Percentiles rank a stretch among this genome's conserved stretches.
These are phyloP conservation scores for Globisporangium lucens DNA, from an alignment of 352 stramenopile genomes.

Conservation along the genomic window DNA sequence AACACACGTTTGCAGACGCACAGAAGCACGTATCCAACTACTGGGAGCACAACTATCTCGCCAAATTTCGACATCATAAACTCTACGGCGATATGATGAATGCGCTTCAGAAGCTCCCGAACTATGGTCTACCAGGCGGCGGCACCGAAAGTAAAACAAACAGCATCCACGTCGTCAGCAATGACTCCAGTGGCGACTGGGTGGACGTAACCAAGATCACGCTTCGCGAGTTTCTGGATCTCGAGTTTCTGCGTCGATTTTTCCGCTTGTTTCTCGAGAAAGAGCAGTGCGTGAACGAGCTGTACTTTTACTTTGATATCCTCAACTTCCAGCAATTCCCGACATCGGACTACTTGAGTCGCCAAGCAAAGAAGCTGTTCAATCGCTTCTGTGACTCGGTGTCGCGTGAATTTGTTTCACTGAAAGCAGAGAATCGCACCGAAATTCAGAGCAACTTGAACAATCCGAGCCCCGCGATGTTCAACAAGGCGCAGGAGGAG, in stretches of 20 bases:
- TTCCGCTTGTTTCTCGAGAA: slow-evolving; percentile 74
- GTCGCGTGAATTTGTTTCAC: slow-evolving; percentile 54
- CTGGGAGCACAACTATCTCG: slow-evolving; percentile 50
- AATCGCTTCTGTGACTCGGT: slow-evolving; percentile 58
- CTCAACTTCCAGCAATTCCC: slow-evolving; percentile 68
- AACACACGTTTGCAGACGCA: slow-evolving; percentile 63
- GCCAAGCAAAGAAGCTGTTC: slow-evolving; percentile 65
- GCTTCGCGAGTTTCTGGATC: slow-evolving; percentile 57
- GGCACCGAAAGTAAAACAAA: slow-evolving; percentile 14
- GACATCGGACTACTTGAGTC: slow-evolving; percentile 68
- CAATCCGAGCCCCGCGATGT: slow-evolving; percentile 56
- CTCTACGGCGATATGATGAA: slow-evolving; percentile 44
- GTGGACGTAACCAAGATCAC: slow-evolving; percentile 48
- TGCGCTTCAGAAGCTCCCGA: slow-evolving; percentile 19
- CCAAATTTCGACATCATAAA: slow-evolving; percentile 35
- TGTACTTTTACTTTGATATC: slow-evolving; percentile 79
- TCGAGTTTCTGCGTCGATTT: slow-evolving; percentile 50
- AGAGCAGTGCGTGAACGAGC: slow-evolving; percentile 63
- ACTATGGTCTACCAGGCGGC: not conserved
- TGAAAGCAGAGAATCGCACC: slow-evolving; percentile 24
- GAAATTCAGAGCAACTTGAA: slow-evolving; percentile 38
- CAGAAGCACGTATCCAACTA: slow-evolving; percentile 46
- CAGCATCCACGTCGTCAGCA: slow-evolving; percentile 13
- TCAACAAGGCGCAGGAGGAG: slow-evolving; percentile 65
- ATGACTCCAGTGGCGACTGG: slow-evolving; percentile 20